Conservation (phyloP, 2,329 filamentous ascomycete genomes). For the Xylaria sp. region DNA sequence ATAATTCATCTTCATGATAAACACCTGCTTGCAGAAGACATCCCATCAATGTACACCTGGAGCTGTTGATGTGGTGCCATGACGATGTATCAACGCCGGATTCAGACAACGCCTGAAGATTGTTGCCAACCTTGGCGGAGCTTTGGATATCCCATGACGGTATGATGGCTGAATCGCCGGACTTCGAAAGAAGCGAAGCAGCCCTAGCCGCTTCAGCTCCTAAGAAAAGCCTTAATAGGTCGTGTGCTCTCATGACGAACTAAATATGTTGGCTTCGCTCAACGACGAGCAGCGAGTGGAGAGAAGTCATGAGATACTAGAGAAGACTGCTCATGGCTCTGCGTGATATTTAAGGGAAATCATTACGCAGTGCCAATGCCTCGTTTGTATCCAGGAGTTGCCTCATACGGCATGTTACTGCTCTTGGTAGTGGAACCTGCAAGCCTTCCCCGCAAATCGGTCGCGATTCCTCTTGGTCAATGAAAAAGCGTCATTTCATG, state of each 20-base stretch:
- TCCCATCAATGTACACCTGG: constrained; percentile 66
- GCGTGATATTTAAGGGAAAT: constrained; percentile 24
- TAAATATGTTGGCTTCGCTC: constrained; percentile 10
- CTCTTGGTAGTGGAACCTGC: constrained; percentile 26
- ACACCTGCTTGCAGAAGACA: constrained; percentile 63
- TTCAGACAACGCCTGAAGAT: constrained; percentile 54
- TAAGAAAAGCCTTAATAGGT: constrained; percentile 35
- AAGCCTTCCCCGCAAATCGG: constrained; percentile 25
- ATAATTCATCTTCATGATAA: constrained; percentile 63
- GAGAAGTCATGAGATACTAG: not conserved
- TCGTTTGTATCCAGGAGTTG: constrained; percentile 1
- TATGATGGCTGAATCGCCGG: constrained; percentile 46
- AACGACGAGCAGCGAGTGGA: constrained; percentile 5
- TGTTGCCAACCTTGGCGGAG: constrained; percentile 49
- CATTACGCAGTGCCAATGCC: constrained; percentile 12
- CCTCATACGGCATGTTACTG: constrained; percentile 34
- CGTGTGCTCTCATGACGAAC: constrained; percentile 38
- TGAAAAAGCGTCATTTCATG: constrained; percentile 4
- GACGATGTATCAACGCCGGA: constrained; percentile 57
- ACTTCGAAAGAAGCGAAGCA: constrained; percentile 36
- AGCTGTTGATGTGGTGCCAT: constrained; percentile 60
- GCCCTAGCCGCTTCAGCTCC: constrained; percentile 25
- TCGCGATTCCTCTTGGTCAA: constrained; percentile 1
- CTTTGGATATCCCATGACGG: constrained; percentile 63
- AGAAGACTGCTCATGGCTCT: not conserved